phyloP scores from a whole-genome alignment of 2,329 filamentous ascomycete genomes.

The Alternaria sp. region DNA sequence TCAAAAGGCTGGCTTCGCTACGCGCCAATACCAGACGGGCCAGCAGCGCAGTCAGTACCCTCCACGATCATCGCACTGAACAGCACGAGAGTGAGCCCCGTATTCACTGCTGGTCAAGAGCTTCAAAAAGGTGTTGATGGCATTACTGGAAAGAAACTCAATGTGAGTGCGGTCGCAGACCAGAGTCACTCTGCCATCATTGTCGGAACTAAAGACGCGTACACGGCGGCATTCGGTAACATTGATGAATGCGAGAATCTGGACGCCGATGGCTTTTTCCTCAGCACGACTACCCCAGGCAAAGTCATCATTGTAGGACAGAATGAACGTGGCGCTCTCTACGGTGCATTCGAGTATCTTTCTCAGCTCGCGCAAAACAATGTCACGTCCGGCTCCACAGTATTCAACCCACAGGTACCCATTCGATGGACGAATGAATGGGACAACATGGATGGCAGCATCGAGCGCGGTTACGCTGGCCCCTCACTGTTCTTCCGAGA shows the following conservation, averaged over 20 bases:
- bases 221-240: slow-evolving; percentile 49
- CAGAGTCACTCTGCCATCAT: slow-evolving; percentile 51
- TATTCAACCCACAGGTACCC: slow-evolving; percentile 66
- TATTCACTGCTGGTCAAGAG: slow-evolving; percentile 68
- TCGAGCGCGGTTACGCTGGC: slow-evolving; percentile 75
- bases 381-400: slow-evolving; percentile 58
- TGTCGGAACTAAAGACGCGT: slow-evolving; percentile 61
- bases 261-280: slow-evolving; percentile 68
- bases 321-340: slow-evolving; percentile 73
- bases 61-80: slow-evolving; percentile 64
- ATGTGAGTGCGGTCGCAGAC: slow-evolving; percentile 40
- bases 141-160: slow-evolving; percentile 63
- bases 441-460: slow-evolving; percentile 74
- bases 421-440: slow-evolving; percentile 78
- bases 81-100: slow-evolving; percentile 62
- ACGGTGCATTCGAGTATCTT: slow-evolving; percentile 75
- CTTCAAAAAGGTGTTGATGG: slow-evolving; percentile 65
- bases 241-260: slow-evolving; percentile 53
- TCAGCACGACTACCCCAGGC: slow-evolving; percentile 57
- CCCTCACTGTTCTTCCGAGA: slow-evolving; percentile 73
- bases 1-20: slow-evolving; percentile 72
- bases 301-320: slow-evolving; percentile 68
- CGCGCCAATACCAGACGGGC: slow-evolving; percentile 59
- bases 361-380: slow-evolving; percentile 70
- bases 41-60: slow-evolving; percentile 56